Percentiles rank a stretch among this genome's conserved stretches.
Evolutionary conservation across 1,284 basidiomycete species (phyloP).

Genomic region (Termitomyces sp.): DNA sequence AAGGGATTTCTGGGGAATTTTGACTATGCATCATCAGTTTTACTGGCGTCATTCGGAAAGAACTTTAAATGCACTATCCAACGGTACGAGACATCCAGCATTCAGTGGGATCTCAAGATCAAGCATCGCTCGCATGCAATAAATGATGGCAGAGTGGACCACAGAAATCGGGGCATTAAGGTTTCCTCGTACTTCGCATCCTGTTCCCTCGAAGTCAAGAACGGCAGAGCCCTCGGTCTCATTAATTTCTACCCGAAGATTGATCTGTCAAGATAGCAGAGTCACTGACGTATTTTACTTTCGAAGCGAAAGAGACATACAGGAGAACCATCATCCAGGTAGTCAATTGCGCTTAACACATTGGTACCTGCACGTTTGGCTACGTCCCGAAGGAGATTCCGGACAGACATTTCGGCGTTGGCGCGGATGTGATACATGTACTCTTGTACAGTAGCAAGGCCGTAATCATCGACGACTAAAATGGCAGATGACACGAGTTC

Average conservation of each 20-base stretch:
- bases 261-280: slow-evolving; percentile 49
- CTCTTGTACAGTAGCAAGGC: slow-evolving; percentile 81
- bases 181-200: slow-evolving; percentile 86
- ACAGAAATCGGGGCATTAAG: slow-evolving; percentile 88
- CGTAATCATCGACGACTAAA: slow-evolving; percentile 82
- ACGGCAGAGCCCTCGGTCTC: slow-evolving; percentile 73
- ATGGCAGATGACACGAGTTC: slow-evolving; percentile 3
- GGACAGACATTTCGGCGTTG: slow-evolving; percentile 88
- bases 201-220: slow-evolving; percentile 90
- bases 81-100: slow-evolving; percentile 83
- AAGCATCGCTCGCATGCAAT: slow-evolving; percentile 92
- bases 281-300: slow-evolving; percentile 8
- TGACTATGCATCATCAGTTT: slow-evolving; percentile 43
- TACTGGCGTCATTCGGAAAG: neutral
- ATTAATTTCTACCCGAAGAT: slow-evolving; percentile 78
- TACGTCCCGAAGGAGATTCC: slow-evolving; percentile 79
- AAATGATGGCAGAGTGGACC: slow-evolving; percentile 90
- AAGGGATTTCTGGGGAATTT: slow-evolving; percentile 77
- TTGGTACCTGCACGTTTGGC: slow-evolving; percentile 63
- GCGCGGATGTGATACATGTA: slow-evolving; percentile 90
- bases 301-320: slow-evolving; percentile 33
- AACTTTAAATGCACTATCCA: slow-evolving; percentile 50
- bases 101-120: slow-evolving; percentile 92
- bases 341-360: slow-evolving; percentile 67
- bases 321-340: slow-evolving; percentile 86